Evolutionary conservation across 345 rosid species (phyloP).

Genomic region (Eutrema yunnanense): DNA sequence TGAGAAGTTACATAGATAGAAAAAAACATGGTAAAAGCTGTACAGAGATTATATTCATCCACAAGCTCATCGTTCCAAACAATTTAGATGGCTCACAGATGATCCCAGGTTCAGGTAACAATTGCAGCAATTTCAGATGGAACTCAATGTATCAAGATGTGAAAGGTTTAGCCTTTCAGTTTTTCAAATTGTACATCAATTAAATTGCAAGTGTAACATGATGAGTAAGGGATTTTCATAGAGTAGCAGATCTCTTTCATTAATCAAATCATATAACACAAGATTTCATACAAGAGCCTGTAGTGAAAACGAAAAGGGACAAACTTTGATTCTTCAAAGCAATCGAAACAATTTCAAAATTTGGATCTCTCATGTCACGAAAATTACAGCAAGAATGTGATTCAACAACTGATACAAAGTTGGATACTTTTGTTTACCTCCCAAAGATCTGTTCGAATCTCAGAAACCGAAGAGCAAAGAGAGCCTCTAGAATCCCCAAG

Average conservation of each 20-base stretch:
- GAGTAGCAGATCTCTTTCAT: background rate
- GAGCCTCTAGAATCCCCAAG: conserved; percentile 61
- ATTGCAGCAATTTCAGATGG: background rate
- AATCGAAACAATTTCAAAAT: background rate
- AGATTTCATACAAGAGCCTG: background rate
- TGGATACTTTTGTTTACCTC: conserved; percentile 13
- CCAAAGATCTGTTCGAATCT: conserved; percentile 17
- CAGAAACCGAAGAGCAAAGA: conserved; percentile 41
- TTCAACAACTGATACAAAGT: background rate
- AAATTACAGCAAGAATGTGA: conserved; percentile 10
- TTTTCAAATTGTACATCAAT: background rate
- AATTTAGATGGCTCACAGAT: background rate
- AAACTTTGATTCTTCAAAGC: conserved; percentile 1
- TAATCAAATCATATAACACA: background rate
- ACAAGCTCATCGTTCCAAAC: background rate
- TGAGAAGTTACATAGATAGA: conserved; percentile 6
- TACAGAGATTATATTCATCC: background rate
- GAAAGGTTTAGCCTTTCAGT: background rate
- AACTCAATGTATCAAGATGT: background rate
- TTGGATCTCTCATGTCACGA: background rate
- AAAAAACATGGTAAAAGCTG: background rate
- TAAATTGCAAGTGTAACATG: background rate
- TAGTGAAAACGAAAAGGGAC: background rate
- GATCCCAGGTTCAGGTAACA: background rate
- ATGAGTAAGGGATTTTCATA: background rate